Percentiles rank a stretch among this genome's conserved stretches.
These are phyloP conservation scores for Aquanectria penicillioides DNA, from an alignment of 2,329 filamentous ascomycete genomes.

Conservation along the genomic window DNA sequence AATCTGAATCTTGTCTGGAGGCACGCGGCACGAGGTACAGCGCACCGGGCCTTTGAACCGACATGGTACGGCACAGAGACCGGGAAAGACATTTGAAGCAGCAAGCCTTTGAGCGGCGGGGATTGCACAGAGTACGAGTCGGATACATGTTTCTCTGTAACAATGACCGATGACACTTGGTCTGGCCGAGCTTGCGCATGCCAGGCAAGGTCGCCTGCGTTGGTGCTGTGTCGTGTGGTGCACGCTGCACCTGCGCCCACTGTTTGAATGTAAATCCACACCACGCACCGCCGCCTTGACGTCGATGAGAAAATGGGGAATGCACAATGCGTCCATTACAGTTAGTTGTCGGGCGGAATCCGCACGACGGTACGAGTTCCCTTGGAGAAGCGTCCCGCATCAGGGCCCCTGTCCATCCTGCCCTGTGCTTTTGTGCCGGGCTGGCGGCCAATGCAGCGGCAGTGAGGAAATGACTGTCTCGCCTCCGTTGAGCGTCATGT, in stretches of 20 bases:
- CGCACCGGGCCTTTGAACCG: conserved; percentile 20
- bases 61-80: conserved; percentile 21
- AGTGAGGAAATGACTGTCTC: conserved; percentile 23
- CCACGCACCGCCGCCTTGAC: conserved; percentile 9
- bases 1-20: conserved; percentile 7
- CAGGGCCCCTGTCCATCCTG: background rate
- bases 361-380: conserved; percentile 11
- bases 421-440: background rate
- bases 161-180: conserved; percentile 8
- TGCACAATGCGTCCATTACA: conserved; percentile 15
- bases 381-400: background rate
- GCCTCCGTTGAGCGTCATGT: conserved; percentile 13
- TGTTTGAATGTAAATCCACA: conserved; percentile 23
- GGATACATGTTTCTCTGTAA: conserved; percentile 21
- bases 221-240: conserved; percentile 17
- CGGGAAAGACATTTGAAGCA: conserved; percentile 29
- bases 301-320: conserved; percentile 7
- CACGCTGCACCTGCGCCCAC: conserved; percentile 20
- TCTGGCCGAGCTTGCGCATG: conserved; percentile 16
- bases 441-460: conserved; percentile 1
- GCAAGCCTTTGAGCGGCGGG: conserved; percentile 19
- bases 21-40: conserved; percentile 7
- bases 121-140: conserved; percentile 14
- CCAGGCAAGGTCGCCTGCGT: conserved; percentile 13
- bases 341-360: background rate